Base-by-base conservation (phyloP, 2,329 filamentous ascomycete species). In the Verticillium albo-atrum region DNA sequence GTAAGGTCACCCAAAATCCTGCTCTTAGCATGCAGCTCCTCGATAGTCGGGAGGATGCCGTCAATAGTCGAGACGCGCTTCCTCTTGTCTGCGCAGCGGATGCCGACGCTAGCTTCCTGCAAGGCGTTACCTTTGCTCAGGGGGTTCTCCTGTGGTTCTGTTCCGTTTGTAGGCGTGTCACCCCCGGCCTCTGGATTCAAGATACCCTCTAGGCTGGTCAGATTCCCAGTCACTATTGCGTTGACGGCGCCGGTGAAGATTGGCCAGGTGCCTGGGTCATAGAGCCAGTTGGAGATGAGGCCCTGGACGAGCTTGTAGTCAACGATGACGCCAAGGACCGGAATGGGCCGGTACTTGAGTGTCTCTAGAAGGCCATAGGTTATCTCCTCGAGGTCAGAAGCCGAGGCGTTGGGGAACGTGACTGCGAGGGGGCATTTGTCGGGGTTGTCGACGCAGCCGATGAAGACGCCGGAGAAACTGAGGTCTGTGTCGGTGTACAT, bases 81-180 rank as follows among this genome's bases (percentile, higher is more conserved):
- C 34, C 63, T 62, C 7, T 69, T 68, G 56, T 77, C 75, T 34
- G 68, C 62, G 61, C 74, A 77, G 54, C 71, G 68, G 60, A 76
- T 75, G 4, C 70, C 70, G 6, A 54, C 28, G 3, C 62, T 52
- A 1, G 42, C n/a, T 23, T 47, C 17, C 1, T 23, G 12, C n/a
- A 47, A 47, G n/a, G 7, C 42, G n/a, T 14, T 23, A 4, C 7
- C 34, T 7, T 12, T 12, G 20, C 42, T 23, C n/a, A 23, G n/a
- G 7, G 37, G n/a, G n/a, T 47, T 20, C 10, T 12, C 15, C n/a
- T n/a, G 6, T 3, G 17, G 3, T 5, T 37, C 34, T 3, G 34
- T 20, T 3, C 17, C 34, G 34, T 35, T 35, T 12, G 14, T 15
- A 15, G 14, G 9, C 34, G 34, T 35, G 5, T 35, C 34, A 5